phyloP scores from a whole-genome alignment of 2,329 filamentous ascomycete genomes.

The Talaromyces atroroseus region DNA sequence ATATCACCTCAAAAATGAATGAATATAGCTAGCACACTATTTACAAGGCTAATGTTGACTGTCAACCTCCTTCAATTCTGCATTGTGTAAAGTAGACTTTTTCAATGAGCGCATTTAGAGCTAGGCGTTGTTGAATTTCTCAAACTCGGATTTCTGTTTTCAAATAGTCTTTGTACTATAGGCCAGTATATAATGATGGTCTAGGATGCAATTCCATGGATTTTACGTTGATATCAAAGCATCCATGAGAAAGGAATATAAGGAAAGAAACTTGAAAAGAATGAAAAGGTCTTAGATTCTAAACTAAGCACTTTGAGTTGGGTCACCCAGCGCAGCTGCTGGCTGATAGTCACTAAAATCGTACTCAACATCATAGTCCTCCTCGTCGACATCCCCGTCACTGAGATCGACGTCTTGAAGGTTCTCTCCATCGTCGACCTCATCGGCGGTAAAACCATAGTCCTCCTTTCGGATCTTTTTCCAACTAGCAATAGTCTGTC shows the following conservation, averaged over 20 bases:
- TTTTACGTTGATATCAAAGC: too few relatives aligned
- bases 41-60: not conserved
- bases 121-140: too few relatives aligned
- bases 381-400: slow-evolving; percentile 27
- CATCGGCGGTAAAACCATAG: slow-evolving; percentile 27
- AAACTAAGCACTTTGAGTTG: slow-evolving; percentile 16
- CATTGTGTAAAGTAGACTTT: too few relatives aligned
- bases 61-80: too few relatives aligned
- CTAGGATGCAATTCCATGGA: not conserved
- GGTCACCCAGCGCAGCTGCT: slow-evolving; percentile 19
- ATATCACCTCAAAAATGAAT: slow-evolving; percentile 23
- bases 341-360: slow-evolving; percentile 28
- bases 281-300: not conserved
- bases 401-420: slow-evolving; percentile 29
- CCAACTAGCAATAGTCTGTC: slow-evolving; percentile 31
- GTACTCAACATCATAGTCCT: slow-evolving; percentile 32
- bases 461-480: slow-evolving; percentile 31
- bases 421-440: slow-evolving; percentile 30
- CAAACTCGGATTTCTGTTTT: too few relatives aligned
- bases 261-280: not conserved
- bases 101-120: too few relatives aligned
- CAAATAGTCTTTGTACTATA: too few relatives aligned
- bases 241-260: too few relatives aligned
- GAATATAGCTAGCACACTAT: slow-evolving; percentile 19
- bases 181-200: not conserved